These are phyloP conservation scores for Diaporthe ilicicola DNA, from an alignment of 2,329 filamentous ascomycete genomes.

Conservation along the genomic window DNA sequence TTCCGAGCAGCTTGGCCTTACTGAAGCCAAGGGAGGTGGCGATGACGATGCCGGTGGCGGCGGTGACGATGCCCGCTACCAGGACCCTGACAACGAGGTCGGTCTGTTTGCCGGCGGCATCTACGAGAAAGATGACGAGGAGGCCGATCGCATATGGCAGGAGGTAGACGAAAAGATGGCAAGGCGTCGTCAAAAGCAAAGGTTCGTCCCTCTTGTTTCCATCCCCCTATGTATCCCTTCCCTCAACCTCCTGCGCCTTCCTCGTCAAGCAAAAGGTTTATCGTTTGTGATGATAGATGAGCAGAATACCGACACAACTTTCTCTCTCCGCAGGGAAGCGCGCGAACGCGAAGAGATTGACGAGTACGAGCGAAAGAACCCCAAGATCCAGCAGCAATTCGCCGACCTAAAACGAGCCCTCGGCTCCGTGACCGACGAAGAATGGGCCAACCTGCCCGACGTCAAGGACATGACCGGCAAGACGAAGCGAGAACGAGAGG, in stretches of 20 bases:
- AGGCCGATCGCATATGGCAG: conserved; percentile 95
- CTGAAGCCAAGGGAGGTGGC: conserved; percentile 61
- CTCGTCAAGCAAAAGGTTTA: conserved; percentile 66
- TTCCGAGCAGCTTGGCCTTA: conserved; percentile 80
- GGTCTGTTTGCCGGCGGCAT: conserved; percentile 94
- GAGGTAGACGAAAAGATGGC: conserved; percentile 98
- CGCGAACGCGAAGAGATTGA: conserved; percentile 91
- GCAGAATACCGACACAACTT: conserved; percentile 79
- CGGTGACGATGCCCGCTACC: conserved; percentile 74
- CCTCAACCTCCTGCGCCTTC: neutral
- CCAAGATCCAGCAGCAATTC: conserved; percentile 98
- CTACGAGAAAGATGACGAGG: conserved; percentile 97
- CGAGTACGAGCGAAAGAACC: conserved; percentile 96
- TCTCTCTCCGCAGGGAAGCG: conserved; percentile 81
- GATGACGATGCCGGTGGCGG: conserved; percentile 67
- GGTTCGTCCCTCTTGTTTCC: conserved; percentile 67
- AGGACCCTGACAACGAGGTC: conserved; percentile 97
- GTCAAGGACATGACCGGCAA: conserved; percentile 97
- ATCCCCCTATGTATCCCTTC: conserved; percentile 39
- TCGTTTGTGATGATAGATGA: conserved; percentile 70
- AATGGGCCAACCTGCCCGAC: conserved; percentile 95
- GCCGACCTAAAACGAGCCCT: conserved; percentile 93
- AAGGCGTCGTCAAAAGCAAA: conserved; percentile 82
- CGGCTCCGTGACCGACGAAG: conserved; percentile 88
- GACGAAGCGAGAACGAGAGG: conserved; percentile 85